Conservation (phyloP, 441 rosid genomes). For the Flueggea neowawraea region DNA sequence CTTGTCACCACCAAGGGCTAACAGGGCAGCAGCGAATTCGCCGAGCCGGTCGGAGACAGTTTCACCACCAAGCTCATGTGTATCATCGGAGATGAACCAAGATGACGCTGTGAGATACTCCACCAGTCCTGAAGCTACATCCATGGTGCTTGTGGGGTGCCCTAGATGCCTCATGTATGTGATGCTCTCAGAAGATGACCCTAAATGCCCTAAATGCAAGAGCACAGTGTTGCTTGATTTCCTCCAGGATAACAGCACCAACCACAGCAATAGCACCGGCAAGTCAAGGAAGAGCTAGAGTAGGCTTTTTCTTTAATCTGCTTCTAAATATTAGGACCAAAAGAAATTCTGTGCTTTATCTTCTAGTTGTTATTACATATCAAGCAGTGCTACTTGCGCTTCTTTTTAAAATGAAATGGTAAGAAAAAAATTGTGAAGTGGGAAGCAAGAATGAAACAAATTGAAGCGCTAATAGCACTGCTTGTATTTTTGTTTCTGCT, state of each 20-base stretch:
- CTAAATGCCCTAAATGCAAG: slow-evolving; percentile 96
- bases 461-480: slow-evolving; percentile 58
- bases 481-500: slow-evolving; percentile 15
- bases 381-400: slow-evolving; percentile 67
- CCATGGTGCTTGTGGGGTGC: slow-evolving; percentile 95
- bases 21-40: slow-evolving; percentile 34
- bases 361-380: slow-evolving; percentile 10
- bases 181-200: slow-evolving; percentile 90
- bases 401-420: slow-evolving; percentile 30
- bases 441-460: slow-evolving; percentile 4
- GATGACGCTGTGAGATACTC: slow-evolving; percentile 42
- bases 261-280: slow-evolving; percentile 12
- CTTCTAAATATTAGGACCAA: too few relatives aligned
- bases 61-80: slow-evolving; percentile 82
- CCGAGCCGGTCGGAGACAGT: slow-evolving; percentile 60
- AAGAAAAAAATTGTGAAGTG: background rate
- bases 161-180: slow-evolving; percentile 98
- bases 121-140: slow-evolving; percentile 78
- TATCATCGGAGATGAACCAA: slow-evolving; percentile 78
- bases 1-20: slow-evolving; percentile 73
- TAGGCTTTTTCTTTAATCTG: too few relatives aligned
- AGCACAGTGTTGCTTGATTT: slow-evolving; percentile 96
- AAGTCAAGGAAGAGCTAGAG: slow-evolving; percentile 2
- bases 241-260: slow-evolving; percentile 43
- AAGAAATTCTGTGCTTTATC: background rate